Percentiles rank a stretch among this genome's conserved stretches.
Evolutionary conservation across 2,329 filamentous ascomycete species (phyloP).

Genomic region (Alternaria solani): DNA sequence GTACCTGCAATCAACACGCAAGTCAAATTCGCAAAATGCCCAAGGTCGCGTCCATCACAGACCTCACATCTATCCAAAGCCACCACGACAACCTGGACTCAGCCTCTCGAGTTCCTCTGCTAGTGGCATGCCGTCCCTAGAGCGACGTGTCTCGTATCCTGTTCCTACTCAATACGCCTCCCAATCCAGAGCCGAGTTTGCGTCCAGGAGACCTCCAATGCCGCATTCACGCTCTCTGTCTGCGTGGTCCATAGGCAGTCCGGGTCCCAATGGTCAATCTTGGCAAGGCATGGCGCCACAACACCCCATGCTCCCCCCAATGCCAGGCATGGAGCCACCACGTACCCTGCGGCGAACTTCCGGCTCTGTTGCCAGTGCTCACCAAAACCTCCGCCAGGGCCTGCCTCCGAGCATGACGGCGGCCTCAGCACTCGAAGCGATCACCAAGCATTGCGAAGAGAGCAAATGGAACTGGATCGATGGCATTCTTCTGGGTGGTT

Average conservation of each 20-base stretch:
- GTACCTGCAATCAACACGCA: slow-evolving; percentile 57
- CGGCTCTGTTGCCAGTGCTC: slow-evolving; percentile 41
- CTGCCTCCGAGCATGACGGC: slow-evolving; percentile 47
- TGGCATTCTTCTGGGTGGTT: slow-evolving; percentile 89
- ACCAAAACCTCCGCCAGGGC: slow-evolving; percentile 39
- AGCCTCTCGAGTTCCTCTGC: slow-evolving; percentile 54
- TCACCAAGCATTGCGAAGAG: slow-evolving; percentile 50
- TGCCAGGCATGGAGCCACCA: slow-evolving; percentile 35
- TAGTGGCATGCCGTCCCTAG: slow-evolving; percentile 40
- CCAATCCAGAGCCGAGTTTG: slow-evolving; percentile 30
- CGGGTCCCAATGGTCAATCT: slow-evolving; percentile 28
- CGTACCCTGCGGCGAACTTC: slow-evolving; percentile 47
- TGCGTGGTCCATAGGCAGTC: slow-evolving; percentile 33
- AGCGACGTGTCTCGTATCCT: slow-evolving; percentile 44
- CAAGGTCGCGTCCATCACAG: slow-evolving; percentile 57
- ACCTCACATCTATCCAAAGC: slow-evolving; percentile 68
- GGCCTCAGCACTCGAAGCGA: slow-evolving; percentile 48
- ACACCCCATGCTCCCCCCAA: slow-evolving; percentile 30
- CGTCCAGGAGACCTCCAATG: slow-evolving; percentile 29
- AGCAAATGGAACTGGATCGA: slow-evolving; percentile 75
- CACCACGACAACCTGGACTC: slow-evolving; percentile 64
- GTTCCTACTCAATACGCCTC: slow-evolving; percentile 31
- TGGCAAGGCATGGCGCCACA: slow-evolving; percentile 40
- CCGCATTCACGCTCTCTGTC: slow-evolving; percentile 43
- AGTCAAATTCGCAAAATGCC: slow-evolving; percentile 50